Evolutionary conservation across 192 early-diverging fungal genomes (phyloP).

Genomic region (Coemansia sp.): DNA sequence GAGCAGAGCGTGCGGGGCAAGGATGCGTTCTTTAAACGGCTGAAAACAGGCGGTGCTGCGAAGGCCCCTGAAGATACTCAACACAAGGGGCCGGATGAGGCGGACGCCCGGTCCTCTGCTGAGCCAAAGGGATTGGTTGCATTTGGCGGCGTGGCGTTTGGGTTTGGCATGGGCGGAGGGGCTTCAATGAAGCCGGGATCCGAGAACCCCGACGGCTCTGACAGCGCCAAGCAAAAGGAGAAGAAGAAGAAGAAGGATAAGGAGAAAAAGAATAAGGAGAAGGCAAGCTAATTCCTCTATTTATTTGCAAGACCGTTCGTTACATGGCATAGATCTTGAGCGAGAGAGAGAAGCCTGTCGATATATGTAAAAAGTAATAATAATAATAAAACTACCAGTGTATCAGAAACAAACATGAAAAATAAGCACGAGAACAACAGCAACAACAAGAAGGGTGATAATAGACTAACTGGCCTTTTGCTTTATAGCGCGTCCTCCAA

Average conservation of each 20-base stretch:
- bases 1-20: slow-evolving; percentile 26
- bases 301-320: too few relatives aligned
- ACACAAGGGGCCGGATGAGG: background rate
- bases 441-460: background rate
- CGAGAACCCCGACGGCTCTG: background rate
- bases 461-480: too few relatives aligned
- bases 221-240: background rate
- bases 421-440: too few relatives aligned
- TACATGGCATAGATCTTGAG: too few relatives aligned
- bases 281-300: too few relatives aligned
- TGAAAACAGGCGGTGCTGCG: slow-evolving; percentile 9
- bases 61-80: background rate
- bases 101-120: background rate
- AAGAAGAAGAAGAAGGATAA: background rate
- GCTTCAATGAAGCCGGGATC: background rate
- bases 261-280: too few relatives aligned
- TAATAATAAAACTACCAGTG: background rate
- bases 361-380: background rate
- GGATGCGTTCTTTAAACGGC: slow-evolving; percentile 42
- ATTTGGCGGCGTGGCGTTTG: slow-evolving; percentile 24
- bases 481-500: slow-evolving; percentile 20
- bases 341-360: too few relatives aligned
- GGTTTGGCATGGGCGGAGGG: slow-evolving; percentile 34
- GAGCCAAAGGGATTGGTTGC: background rate
- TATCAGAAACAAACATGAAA: background rate